Evolutionary conservation across 2,329 filamentous ascomycete genomes (phyloP), one percentile per base, ranked within the genome.

Genomic region (Pestalotiopsis sp.): DNA sequence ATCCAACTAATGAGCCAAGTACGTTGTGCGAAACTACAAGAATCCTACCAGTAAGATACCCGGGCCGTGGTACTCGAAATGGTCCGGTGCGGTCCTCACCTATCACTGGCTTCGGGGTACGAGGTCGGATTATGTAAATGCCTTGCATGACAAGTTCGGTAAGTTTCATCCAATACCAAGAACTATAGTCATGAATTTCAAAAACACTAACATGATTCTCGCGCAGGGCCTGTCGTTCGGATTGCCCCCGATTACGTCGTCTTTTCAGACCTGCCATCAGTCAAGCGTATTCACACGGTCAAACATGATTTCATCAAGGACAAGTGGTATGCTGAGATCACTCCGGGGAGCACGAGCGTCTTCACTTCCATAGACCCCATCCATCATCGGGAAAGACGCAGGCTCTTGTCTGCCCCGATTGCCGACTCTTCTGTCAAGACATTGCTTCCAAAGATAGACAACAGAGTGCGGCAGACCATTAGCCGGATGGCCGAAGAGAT

Each of bases 401-500:
- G 80, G 65, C 77, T 87, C 0, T 75, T 87, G 4, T 81, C 83
- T 3, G 74, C 76, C 1, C 75, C 81, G n/a, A 76, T 82, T 69
- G 82, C 80, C 14, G 81, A 81, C 59, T 75, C 74, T 0, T 78
- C 78, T 0, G 70, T 85, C 36, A 75, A 77, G 56, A 14, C 62
- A 1, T 74, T 78, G 58, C 75, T 79, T 58, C 73, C 74, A 0
- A 65, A 78, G 27, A 77, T 88, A 9, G 71, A 79, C 3, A 71
- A 70, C 0, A 81, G 80, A n/a, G 77, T 83, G 0, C 72, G 77
- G 0, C 70, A 84, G 12, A 76, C 84, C 0, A 78, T 88, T 1
- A 36, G 79, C 2, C 78, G 76, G 63, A 87, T 89, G 23, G 75
- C 69, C 0, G 75, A 81, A 20, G 85, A 89, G 62, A 80, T 82